Base-by-base conservation (phyloP, 768 basidiomycete species). In the Phaeotremella fagi region DNA sequence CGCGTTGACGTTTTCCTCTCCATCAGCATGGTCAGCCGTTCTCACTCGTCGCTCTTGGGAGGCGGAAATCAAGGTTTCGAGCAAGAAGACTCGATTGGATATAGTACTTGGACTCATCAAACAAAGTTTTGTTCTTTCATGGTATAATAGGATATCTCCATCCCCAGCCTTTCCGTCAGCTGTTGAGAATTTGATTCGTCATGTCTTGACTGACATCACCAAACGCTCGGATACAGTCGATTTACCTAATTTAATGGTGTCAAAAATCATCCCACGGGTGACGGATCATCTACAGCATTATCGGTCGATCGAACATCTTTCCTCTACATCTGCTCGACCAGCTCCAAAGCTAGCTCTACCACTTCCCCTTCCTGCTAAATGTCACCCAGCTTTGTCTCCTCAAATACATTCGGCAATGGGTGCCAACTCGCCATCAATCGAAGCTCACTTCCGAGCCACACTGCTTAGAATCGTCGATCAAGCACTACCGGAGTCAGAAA, bases 1-100 rank as follows among this genome's bases (percentile, higher is more conserved):
- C 29, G 88, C 88, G 0, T 79, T 91, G 44, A 81, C 82, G 2
- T 94, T 95, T 77, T 88, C 89, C 3, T 90, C 90, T 2, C 88
- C 90, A 23, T 89, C 91, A 52, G 91, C 90, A 27, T 95, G 91
- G 91, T 88, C 91, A 66, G 90, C 85, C 0, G 86, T 89, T 43
- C 78, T 88, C 46, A 90, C 82, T 41, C 83, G 90, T 27, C 88
- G 88, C n/a, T 83, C 86, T 72, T 94, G 90, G 91, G 87, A 87
- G 2, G 82, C 85, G 60, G 82, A 79, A 52, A 76, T 83, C 3
- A 82, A 85, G 0, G 83, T 84, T 64, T 81, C 82, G 4, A 16
- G 12, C 12, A 77, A 81, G 54, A 77, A 88, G 23, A 88, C 81
- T n/a, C 80, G 83, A 16, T 67, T 94, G 7, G 86, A 92, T 59